These are phyloP conservation scores for Pythium scleroteichum DNA, from an alignment of 352 stramenopile species.

Conservation along the genomic window DNA sequence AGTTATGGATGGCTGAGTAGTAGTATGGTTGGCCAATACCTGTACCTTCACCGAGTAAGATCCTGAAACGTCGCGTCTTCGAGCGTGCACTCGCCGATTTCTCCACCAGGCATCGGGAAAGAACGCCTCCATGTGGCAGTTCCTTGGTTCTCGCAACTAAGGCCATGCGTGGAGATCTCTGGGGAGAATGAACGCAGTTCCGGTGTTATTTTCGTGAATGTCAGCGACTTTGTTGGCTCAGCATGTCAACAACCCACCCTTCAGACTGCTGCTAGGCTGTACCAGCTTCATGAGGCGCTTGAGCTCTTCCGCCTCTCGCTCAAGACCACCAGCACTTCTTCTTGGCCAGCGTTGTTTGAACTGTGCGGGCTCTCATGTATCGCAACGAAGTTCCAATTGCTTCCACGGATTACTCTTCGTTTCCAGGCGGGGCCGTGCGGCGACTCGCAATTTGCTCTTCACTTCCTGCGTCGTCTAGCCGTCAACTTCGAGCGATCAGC, in stretches of 20 bases:
- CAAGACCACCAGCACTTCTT: neutral
- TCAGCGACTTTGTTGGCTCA: neutral
- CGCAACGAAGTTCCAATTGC: neutral
- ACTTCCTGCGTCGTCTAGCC: too few species aligned
- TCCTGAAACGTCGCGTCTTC: neutral
- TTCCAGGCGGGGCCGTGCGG: neutral
- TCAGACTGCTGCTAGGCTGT: neutral
- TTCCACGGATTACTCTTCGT: neutral
- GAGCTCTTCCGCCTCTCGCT: slow-evolving; percentile 2
- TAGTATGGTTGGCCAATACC: too few species aligned
- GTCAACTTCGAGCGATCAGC: too few species aligned
- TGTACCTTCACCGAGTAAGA: too few species aligned
- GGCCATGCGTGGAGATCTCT: neutral
- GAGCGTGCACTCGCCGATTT: neutral
- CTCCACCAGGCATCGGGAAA: too few species aligned
- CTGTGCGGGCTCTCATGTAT: neutral
- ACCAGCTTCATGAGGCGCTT: neutral
- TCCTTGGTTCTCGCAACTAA: neutral
- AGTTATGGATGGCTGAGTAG: too few species aligned
- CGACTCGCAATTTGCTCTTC: too few species aligned
- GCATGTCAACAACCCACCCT: neutral
- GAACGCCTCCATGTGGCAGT: neutral
- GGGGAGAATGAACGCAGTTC: neutral
- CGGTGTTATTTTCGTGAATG: neutral
- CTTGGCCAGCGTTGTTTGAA: neutral